phyloP scores from a whole-genome alignment of 805 yeast genomes.

The Candida takata region DNA sequence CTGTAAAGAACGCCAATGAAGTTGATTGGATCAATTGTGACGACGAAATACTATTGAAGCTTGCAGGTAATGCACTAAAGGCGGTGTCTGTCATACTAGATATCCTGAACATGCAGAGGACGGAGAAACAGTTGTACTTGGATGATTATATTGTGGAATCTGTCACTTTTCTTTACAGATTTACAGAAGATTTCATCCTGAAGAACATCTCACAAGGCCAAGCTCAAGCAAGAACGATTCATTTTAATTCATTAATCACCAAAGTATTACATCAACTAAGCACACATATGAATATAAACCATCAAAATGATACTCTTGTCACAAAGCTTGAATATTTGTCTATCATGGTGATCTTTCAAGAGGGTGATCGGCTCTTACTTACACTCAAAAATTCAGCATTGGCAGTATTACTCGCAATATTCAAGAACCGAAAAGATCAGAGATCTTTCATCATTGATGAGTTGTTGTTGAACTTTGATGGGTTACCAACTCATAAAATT shows the following conservation, averaged over 20 bases:
- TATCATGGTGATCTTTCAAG: slow-evolving; percentile 32
- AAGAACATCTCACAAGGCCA: slow-evolving; percentile 6
- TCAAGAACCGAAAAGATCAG: slow-evolving; percentile 37
- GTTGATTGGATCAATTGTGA: slow-evolving; percentile 15
- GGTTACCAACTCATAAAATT: slow-evolving; percentile 38
- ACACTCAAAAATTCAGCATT: slow-evolving; percentile 16
- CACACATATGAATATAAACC: slow-evolving; percentile 12
- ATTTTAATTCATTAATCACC: slow-evolving; percentile 1
- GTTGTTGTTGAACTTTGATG: slow-evolving; percentile 43
- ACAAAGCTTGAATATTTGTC: slow-evolving; percentile 55
- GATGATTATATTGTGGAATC: slow-evolving; percentile 38
- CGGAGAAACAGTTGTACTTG: slow-evolving; percentile 38
- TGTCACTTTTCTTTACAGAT: slow-evolving; percentile 31
- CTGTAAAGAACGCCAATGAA: slow-evolving; percentile 21
- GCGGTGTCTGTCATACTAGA: slow-evolving; percentile 29
- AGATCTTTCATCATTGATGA: slow-evolving; percentile 56
- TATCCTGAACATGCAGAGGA: slow-evolving; percentile 33
- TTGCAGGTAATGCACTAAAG: slow-evolving; percentile 10
- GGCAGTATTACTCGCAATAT: slow-evolving; percentile 19
- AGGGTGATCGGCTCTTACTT: slow-evolving; percentile 14
- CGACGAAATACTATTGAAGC: neutral
- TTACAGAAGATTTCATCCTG: slow-evolving; percentile 27
- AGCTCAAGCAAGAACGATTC: neutral
- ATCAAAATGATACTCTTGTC: slow-evolving; percentile 42
- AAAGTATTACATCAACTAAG: slow-evolving; percentile 16